These are phyloP conservation scores for Tulasnella sp. DNA, from an alignment of 768 basidiomycete species.

Conservation along the genomic window DNA sequence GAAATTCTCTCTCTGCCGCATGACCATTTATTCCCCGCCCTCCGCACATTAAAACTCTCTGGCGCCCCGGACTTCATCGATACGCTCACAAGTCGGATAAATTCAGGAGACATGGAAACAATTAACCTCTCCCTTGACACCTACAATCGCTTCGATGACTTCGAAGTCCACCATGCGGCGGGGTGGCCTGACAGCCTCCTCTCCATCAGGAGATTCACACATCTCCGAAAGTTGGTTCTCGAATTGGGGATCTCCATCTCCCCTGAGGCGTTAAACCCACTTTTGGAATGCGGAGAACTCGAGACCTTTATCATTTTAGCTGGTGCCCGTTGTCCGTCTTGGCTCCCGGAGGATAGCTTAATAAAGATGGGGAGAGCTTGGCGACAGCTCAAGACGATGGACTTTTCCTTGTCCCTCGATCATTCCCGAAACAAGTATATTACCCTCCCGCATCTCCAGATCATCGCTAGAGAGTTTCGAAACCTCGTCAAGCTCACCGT, in stretches of 20 bases:
- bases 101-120: background rate
- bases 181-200: background rate
- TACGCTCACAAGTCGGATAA: background rate
- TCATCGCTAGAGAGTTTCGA: background rate
- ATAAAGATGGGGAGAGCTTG: background rate
- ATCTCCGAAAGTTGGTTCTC: background rate
- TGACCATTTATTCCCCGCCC: background rate
- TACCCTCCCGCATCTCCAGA: background rate
- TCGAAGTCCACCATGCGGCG: background rate
- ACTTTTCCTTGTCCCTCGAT: background rate
- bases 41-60: background rate
- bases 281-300: background rate
- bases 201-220: background rate
- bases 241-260: background rate
- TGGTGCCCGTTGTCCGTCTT: background rate
- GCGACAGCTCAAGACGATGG: background rate
- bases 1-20: background rate
- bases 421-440: background rate
- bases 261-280: background rate
- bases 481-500: background rate
- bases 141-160: background rate
- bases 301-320: background rate
- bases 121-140: background rate
- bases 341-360: background rate
- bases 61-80: background rate